Evolutionary conservation across 116 monocot genomes (phyloP), one percentile per base, ranked within the genome.

Genomic region (Posidonia oceanica): DNA sequence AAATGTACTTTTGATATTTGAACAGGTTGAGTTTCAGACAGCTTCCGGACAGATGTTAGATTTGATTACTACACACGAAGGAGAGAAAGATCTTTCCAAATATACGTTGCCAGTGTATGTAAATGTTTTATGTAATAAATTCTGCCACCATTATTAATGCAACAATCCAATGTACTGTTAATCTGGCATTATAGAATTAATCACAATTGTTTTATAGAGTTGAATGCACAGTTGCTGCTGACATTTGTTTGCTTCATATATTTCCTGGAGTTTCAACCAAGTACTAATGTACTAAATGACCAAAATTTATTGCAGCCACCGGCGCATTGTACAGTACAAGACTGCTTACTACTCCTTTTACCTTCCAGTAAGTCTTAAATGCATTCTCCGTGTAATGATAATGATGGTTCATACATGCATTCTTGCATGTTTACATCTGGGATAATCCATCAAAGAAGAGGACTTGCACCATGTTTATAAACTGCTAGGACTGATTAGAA

Each of bases 261-360:
- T 54, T 36, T 5, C 7, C 13, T 68, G 53, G 52, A 54, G 54
- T 68, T 53, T 53, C 23, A 13, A 52, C 4, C 5, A 11, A 17
- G 14, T 16, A 36, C 2, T 53, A 29, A 36, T 52, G 16, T 20
- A 48, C 29, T 54, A 40, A 36, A 11, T 63, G 39, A 29, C 29
- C 29, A 44, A 22, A 21, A 39, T 56, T 8, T 44, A 6, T 36
- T 72, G 81, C 81, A 97, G 96, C 48, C 76, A 97, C 60, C 71
- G 74, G 39, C 84, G 92, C 39, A 97, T 97, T 80, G 96, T 97
- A 72, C 89, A 97, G 61, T 92, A 91, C 80, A 97, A 97, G 75
- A 97, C 96, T 39, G 96, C 96, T 1, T 91, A 91, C 73, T 96
- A 96, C 72, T 96, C 96, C 48, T 96, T 96, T 76, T 97, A 97